These are phyloP conservation scores for Sphagnum magellanicum DNA, from an alignment of 228 moss, liverwort and hornwort genomes.

Conservation along the genomic window DNA sequence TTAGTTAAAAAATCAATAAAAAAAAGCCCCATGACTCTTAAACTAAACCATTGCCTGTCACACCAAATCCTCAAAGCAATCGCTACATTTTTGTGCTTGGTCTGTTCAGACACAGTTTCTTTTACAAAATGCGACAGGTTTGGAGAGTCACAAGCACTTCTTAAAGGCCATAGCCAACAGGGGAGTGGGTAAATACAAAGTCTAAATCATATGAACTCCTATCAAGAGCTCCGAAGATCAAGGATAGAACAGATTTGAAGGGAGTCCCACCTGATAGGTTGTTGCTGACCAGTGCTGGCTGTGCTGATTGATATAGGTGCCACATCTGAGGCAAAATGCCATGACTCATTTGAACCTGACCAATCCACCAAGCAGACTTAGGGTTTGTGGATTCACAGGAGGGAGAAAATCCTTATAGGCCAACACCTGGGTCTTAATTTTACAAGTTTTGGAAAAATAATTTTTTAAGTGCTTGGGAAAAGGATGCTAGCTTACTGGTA, in stretches of 20 bases:
- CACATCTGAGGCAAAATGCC: slow-evolving; percentile 91
- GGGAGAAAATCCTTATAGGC: not conserved
- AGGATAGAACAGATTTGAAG: not conserved
- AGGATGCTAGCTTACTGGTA: slow-evolving; percentile 23
- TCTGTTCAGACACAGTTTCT: not conserved
- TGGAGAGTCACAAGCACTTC: not conserved
- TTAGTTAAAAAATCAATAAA: not conserved
- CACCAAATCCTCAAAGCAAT: not conserved
- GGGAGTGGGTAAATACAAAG: not conserved
- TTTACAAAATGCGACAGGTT: not conserved
- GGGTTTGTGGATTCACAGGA: not conserved
- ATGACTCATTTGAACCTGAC: slow-evolving; percentile 72
- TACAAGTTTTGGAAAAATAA: not conserved
- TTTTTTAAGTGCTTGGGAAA: not conserved
- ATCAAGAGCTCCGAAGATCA: not conserved
- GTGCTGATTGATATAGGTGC: slow-evolving; percentile 73
- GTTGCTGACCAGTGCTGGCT: slow-evolving; percentile 54
- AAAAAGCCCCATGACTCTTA: not conserved
- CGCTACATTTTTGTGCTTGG: not conserved
- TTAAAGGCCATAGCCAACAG: not conserved
- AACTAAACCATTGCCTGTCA: not conserved
- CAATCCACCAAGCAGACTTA: slow-evolving; percentile 6
- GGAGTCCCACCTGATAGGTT: slow-evolving; percentile 50
- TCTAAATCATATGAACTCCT: not conserved
- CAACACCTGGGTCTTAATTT: not conserved